A percentile compares a stretch with the other conserved stretches of the same genome.
phyloP scores from a whole-genome alignment of 371 early-diverging fungal species.

The Mucor indicus region DNA sequence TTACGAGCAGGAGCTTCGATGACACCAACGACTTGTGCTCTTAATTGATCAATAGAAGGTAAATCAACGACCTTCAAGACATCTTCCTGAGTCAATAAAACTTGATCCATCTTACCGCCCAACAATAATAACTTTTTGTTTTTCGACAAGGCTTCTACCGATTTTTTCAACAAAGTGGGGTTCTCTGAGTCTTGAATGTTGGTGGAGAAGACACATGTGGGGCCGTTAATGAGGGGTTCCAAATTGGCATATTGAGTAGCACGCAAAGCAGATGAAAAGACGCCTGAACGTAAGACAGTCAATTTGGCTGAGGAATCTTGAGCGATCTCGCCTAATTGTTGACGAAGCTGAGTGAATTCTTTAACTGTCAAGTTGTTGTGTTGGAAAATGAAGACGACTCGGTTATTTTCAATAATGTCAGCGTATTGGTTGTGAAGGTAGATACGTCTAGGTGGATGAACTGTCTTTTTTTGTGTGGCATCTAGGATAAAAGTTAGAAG shows the following conservation, averaged over 20 bases:
- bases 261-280: slow-evolving; percentile 53
- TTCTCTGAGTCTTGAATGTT: slow-evolving; percentile 36
- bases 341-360: slow-evolving; percentile 56
- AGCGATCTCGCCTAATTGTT: slow-evolving; percentile 38
- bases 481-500: slow-evolving; percentile 15
- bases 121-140: slow-evolving; percentile 62
- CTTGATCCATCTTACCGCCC: slow-evolving; percentile 62
- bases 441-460: slow-evolving; percentile 46
- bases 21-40: slow-evolving; percentile 57
- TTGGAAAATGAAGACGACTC: slow-evolving; percentile 61
- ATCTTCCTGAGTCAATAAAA: slow-evolving; percentile 51
- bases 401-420: slow-evolving; percentile 47
- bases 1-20: slow-evolving; percentile 58
- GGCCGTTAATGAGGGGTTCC: slow-evolving; percentile 53
- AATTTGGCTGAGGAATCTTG: slow-evolving; percentile 27
- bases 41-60: slow-evolving; percentile 52
- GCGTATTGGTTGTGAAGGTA: slow-evolving; percentile 55
- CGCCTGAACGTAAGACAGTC: slow-evolving; percentile 51
- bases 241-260: slow-evolving; percentile 57
- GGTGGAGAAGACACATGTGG: slow-evolving; percentile 55
- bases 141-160: slow-evolving; percentile 49
- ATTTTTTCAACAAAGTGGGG: slow-evolving; percentile 43
- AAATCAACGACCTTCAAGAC: slow-evolving; percentile 55
- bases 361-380: slow-evolving; percentile 68
- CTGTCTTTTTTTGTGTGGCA: slow-evolving; percentile 28